Base-by-base conservation (phyloP, 116 monocot species). In the Iris pallida region DNA sequence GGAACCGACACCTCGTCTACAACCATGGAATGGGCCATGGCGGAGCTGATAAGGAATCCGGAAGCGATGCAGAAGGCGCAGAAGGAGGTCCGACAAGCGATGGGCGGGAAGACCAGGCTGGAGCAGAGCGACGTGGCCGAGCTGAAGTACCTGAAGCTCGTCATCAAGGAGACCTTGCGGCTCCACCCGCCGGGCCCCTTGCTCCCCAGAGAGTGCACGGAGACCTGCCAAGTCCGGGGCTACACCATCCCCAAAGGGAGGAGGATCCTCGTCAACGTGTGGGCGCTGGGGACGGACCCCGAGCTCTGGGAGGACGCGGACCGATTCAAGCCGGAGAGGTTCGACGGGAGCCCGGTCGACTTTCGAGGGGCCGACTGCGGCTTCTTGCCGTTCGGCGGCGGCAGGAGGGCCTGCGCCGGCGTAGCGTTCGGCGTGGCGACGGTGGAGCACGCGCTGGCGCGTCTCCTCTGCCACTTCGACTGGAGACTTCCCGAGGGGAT, bases 201-300 rank as follows among this genome's bases (percentile, higher is more conserved):
- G 8, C 54, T 67, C 13, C 58, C 7, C 5, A 17, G 20, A 3
- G 9, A 11, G 0, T 5, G 9, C 3, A 8, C 8, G 19, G 20
- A 20, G 6, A 58, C 16, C 0, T 58, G 20, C 30, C 30, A 30
- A 30, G 30, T 30, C 3, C 30, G 3, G 3, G 30, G 30, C 3
- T 30, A 30, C 30, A 30, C 30, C 30, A 30, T 30, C 0, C 30
- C 30, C 30, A 13, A 46, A 4, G 48, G 45, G 16, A 46, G 47
- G 0, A 47, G 42, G 8, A 52, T 71, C 5, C 40, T 71, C 45
- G 60, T 71, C 41, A 71, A 71, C 6, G 51, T 49, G 4, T 71
- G 52, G 9, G 71, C 71, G 12, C 61, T 72, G 42, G 62, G 51
- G 9, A 61, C 62, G n/a, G 71, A 72, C 52, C 60, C 71, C 0